Base-by-base conservation (phyloP, 768 basidiomycete genomes). In the Lentinula edodes region DNA sequence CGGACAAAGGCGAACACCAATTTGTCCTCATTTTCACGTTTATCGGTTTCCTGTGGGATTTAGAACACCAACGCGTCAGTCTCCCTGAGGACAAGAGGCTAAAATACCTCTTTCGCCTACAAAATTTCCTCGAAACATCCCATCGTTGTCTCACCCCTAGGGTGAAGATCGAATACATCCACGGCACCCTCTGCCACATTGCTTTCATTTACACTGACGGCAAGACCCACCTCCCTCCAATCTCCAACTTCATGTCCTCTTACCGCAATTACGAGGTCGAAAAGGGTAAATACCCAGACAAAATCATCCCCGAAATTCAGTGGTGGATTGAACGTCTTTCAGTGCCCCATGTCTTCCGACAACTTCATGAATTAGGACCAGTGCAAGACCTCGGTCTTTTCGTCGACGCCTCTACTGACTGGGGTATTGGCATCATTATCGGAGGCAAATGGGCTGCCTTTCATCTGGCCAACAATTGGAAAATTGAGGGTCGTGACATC, bases 131-230 rank as follows among this genome's bases (percentile, higher is more conserved):
- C 1, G 52, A 10, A 1, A 9, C 8, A 1, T 61, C 23, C 39
- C 12, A 54, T 0, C 3, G 38, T 2, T 23, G 32, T 0, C 45
- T 4, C 0, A 60, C 50, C 51, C 52, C 5, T 8, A 63, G 64
- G 20, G 38, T 48, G 7, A 63, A 65, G 0, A 43, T 68, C 0
- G 48, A 69, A 59, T 68, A 58, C 6, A 58, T 79, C 5, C 63
- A 68, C 50, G 72, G 76, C 0, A 70, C 73, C 1, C 66, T 78
- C 0, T 71, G 67, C 6, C 75, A 78, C 52, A 66, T 71, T 18
- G 58, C 72, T 1, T 76, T 75, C 46, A 69, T 75, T 1, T 70
- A 73, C 52, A 52, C 57, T 0, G 59, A 61, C 0, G 73, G 75
- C 4, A 57, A 66, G 0, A 64, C 74, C 2, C 66, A 63, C 52